Base-by-base conservation (phyloP, 1,139 yeast species). In the Pichia sp. region DNA sequence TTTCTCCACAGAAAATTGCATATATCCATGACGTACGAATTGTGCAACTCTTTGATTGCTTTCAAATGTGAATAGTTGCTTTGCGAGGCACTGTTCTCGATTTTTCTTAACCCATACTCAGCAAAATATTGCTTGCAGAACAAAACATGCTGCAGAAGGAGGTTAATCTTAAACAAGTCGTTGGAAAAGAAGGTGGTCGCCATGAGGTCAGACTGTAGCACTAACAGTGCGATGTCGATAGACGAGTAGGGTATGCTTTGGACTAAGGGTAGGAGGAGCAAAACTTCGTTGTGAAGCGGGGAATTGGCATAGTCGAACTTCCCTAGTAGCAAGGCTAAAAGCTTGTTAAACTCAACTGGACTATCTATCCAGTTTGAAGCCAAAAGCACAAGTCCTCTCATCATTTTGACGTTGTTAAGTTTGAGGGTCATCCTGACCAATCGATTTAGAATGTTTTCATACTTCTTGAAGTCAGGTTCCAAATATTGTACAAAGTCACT, bases 1-100 rank as follows among this genome's bases (percentile, higher is more conserved):
- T 83, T 83, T 60, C 87, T 72, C 92, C 92, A 86, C 0, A 83
- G 58, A 36, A 79, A 73, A 57, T 85, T 85, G 51, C 87, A 75
- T 7, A 80, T 63, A 64, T 85, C 90, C 74, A 82, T 75, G 8
- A 84, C 78, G 56, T 77, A 79, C 0, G 80, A 70, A 54, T 83
- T 82, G 53, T 80, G 84, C 5, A 77, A 53, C n/a, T 62, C 60
- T 46, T 76, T 74, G 32, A 67, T 62, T 7, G 62, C 58, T 5
- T 68, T 66, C 11, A 66, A 62, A 26, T 10, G 45, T 32, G 13
- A 1, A 15, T 46, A 46, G 26, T 15, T 46, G 13, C 16, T 29
- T 7, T 16, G 11, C 15, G 16, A 5, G 1, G 59, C 61, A 13
- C 64, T 62, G 15, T 61, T 61, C 29, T 64, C 58, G 8, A 71